A percentile compares a stretch with the other conserved stretches of the same genome.
Evolutionary conservation across 2,329 filamentous ascomycete genomes (phyloP).

Genomic region (Talaromyces atroroseus): DNA sequence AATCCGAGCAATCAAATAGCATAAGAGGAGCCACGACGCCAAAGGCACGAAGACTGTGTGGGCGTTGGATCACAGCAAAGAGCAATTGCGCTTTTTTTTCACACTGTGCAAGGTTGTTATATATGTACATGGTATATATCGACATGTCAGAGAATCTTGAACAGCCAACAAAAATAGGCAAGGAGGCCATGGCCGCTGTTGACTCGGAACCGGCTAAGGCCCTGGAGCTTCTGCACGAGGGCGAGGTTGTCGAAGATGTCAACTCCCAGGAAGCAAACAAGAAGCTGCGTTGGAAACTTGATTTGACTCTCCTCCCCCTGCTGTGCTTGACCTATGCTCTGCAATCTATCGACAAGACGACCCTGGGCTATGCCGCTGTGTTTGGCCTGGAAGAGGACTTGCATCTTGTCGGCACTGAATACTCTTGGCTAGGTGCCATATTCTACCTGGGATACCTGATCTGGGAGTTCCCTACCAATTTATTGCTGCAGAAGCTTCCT

Average conservation of each 20-base stretch:
- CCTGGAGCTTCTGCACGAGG: neutral
- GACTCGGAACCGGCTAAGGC: neutral
- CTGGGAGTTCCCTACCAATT: neutral
- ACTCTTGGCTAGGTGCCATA: neutral
- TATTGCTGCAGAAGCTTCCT: neutral
- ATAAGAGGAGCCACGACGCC: no score
- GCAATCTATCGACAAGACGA: neutral
- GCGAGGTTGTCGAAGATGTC: neutral
- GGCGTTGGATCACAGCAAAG: no score
- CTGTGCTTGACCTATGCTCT: neutral
- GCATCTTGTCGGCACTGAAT: neutral
- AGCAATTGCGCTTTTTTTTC: no score
- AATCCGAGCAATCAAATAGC: no score
- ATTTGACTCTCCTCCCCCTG: neutral
- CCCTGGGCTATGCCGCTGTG: neutral
- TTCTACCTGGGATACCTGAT: conserved; percentile 1
- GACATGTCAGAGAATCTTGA: neutral
- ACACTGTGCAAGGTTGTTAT: no score
- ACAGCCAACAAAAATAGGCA: neutral
- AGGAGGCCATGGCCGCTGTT: neutral
- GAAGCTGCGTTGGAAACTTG: neutral
- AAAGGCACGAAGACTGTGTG: no score
- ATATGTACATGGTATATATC: no score
- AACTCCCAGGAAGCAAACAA: neutral
- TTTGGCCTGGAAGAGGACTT: neutral